Conservation (phyloP, 2,329 filamentous ascomycete genomes). For the Pseudogymnoascus destructans region DNA sequence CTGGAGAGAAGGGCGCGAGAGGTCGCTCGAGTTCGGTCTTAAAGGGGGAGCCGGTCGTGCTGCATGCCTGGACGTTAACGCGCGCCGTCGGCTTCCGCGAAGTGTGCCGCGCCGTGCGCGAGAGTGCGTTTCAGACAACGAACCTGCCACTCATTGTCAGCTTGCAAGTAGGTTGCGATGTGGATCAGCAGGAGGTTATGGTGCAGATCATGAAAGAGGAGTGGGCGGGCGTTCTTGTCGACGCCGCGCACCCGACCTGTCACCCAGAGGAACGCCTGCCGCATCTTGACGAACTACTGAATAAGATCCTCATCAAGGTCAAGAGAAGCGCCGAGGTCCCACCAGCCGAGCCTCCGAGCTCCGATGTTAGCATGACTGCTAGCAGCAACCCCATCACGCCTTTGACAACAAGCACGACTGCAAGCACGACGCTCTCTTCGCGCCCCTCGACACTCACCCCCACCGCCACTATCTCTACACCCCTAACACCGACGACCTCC, state of each 20-base stretch:
- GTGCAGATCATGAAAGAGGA: slow-evolving; percentile 86
- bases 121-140: slow-evolving; percentile 64
- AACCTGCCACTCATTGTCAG: slow-evolving; percentile 81
- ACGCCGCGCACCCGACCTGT: slow-evolving; percentile 34
- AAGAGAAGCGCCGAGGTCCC: slow-evolving; percentile 42
- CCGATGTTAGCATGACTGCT: slow-evolving; percentile 16
- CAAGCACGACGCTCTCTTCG: slow-evolving; percentile 12
- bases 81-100: slow-evolving; percentile 76
- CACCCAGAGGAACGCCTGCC: slow-evolving; percentile 45
- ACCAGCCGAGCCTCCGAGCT: slow-evolving; percentile 26
- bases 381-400: background rate
- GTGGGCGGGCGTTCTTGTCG: slow-evolving; percentile 65
- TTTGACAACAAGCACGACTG: slow-evolving; percentile 11
- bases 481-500: slow-evolving; percentile 14
- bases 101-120: slow-evolving; percentile 67
- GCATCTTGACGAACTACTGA: slow-evolving; percentile 54
- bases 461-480: slow-evolving; percentile 11
- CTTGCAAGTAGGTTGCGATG: slow-evolving; percentile 75
- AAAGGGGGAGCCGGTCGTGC: slow-evolving; percentile 58
- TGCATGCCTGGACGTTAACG: slow-evolving; percentile 79
- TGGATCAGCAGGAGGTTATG: slow-evolving; percentile 80
- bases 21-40: background rate
- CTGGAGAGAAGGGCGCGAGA: background rate
- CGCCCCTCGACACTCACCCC: slow-evolving; percentile 9
- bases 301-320: slow-evolving; percentile 76